Percentiles rank a stretch among this genome's conserved stretches.
Conservation (phyloP, 148 eudicot genomes). For the Fagopyrum tataricum region DNA sequence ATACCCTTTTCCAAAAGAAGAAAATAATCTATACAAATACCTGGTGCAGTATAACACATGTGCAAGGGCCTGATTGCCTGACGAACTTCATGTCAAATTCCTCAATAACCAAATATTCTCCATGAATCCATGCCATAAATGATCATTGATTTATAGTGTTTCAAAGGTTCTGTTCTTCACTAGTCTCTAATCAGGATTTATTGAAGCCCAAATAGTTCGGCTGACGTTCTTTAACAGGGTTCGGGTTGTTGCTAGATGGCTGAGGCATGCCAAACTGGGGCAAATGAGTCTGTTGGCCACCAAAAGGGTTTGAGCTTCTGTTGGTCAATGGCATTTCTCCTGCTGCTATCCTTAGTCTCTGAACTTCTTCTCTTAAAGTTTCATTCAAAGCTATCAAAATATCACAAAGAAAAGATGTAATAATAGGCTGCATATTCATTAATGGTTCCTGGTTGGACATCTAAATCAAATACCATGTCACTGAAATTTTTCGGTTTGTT, state of each 20-base stretch:
- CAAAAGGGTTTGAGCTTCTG: conserved; percentile 7
- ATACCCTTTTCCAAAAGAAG: too few relatives aligned
- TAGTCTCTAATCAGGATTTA: background rate
- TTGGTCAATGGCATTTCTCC: conserved; percentile 28
- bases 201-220: background rate
- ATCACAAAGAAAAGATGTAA: background rate
- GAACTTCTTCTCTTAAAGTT: conserved; percentile 68
- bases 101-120: background rate
- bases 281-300: background rate
- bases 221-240: background rate
- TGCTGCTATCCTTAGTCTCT: conserved; percentile 63
- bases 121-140: too few relatives aligned
- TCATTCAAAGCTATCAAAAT: conserved; percentile 63
- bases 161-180: background rate
- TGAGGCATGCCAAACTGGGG: background rate
- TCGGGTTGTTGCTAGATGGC: background rate
- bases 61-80: background rate
- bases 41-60: background rate
- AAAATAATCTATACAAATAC: background rate
- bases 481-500: too few relatives aligned
- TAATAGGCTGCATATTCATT: too few relatives aligned
- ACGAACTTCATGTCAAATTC: background rate
- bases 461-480: too few relatives aligned
- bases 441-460: too few relatives aligned
- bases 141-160: background rate